Conservation (phyloP, 257 asterid species). For the Anisodus acutangulus region DNA sequence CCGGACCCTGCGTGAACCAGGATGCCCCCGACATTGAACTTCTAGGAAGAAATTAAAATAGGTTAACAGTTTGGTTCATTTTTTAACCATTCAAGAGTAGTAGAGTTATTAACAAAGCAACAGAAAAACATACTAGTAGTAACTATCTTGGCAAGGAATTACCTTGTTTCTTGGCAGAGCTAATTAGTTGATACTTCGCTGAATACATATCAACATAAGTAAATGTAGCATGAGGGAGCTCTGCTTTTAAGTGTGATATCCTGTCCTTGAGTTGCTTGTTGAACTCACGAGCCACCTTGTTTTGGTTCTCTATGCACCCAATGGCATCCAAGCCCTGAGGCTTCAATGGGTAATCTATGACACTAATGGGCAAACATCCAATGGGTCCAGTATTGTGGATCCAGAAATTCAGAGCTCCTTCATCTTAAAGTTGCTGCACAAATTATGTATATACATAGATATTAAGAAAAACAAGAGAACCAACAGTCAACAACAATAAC, state of each 20-base stretch:
- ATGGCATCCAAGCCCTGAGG: slow-evolving; percentile 39
- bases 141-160: neutral
- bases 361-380: slow-evolving; percentile 51
- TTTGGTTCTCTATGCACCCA: slow-evolving; percentile 47
- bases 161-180: slow-evolving; percentile 32
- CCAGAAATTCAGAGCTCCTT: slow-evolving; percentile 60
- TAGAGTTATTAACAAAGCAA: neutral
- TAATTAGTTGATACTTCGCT: slow-evolving; percentile 37
- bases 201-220: slow-evolving; percentile 50
- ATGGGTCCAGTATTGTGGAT: slow-evolving; percentile 61
- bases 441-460: neutral
- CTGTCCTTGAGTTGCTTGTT: slow-evolving; percentile 44
- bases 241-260: slow-evolving; percentile 35
- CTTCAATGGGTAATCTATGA: slow-evolving; percentile 38
- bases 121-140: too few species aligned
- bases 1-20: too few species aligned
- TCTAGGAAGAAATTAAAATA: slow-evolving; percentile 27
- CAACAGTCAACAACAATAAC: neutral
- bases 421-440: slow-evolving; percentile 40
- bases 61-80: slow-evolving; percentile 26
- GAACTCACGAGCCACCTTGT: slow-evolving; percentile 49
- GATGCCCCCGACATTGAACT: too few species aligned
- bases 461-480: neutral
- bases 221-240: slow-evolving; percentile 40
- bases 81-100: neutral